Evolutionary conservation across 805 yeast species (phyloP).

Genomic region (Scheffersomyces amazonensis): DNA sequence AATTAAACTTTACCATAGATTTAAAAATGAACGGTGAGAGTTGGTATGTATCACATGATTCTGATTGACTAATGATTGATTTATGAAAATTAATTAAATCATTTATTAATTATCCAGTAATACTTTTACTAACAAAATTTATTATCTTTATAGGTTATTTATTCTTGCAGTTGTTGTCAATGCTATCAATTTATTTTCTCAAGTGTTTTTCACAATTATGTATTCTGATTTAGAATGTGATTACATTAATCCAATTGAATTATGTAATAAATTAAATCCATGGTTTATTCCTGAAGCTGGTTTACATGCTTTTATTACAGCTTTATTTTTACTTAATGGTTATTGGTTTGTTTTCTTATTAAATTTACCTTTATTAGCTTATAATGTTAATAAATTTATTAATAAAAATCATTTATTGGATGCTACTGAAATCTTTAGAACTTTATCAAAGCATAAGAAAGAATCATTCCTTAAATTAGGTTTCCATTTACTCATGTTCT

Average conservation of each 20-base stretch:
- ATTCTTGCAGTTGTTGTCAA: constrained; percentile 78
- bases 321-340: constrained; percentile 76
- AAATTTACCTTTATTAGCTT: constrained; percentile 80
- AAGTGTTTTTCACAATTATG: constrained; percentile 93
- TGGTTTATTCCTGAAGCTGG: constrained; percentile 89
- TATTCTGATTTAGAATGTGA: constrained; percentile 94
- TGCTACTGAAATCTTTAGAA: constrained; percentile 96
- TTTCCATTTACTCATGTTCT: constrained; percentile 87
- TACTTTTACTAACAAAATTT: neutral
- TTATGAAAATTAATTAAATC: too few relatives aligned
- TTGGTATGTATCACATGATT: constrained; percentile 30
- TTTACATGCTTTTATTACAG: constrained; percentile 69
- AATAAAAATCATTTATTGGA: constrained; percentile 84
- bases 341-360: constrained; percentile 88
- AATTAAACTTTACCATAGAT: too few relatives aligned
- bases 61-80: neutral
- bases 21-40: constrained; percentile 48
- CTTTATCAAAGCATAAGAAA: constrained; percentile 87
- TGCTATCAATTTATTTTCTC: constrained; percentile 84
- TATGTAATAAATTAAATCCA: constrained; percentile 88
- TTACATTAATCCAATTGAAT: constrained; percentile 94
- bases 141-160: constrained; percentile 44
- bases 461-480: constrained; percentile 89
- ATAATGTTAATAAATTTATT: constrained; percentile 75
- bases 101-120: neutral